Base-by-base conservation (phyloP, 1,284 basidiomycete species). In the Bondarzewia mesenterica region DNA sequence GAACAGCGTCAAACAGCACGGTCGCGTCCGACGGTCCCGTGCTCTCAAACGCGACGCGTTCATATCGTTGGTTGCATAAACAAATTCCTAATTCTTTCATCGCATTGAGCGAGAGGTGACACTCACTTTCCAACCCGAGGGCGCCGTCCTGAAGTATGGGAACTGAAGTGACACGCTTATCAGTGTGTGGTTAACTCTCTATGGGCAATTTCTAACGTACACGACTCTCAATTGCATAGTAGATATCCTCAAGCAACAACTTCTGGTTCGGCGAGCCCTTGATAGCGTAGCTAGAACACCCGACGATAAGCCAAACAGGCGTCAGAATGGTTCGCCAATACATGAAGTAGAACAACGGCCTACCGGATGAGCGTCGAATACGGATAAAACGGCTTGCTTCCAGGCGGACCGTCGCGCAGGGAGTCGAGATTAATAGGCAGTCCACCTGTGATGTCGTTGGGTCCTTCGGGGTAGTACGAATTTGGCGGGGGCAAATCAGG, bases 331-430 rank as follows among this genome's bases (percentile, higher is more conserved):
- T 16, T 7, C 36, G 14, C 27, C 38, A 7, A 41, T 20, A 16
- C 21, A 23, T 48, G 48, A 43, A 43, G 41, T 50, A 53, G 35
- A 49, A 35, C 32, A 7, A 45, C 49, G 47, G 15, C 80, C 51
- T 60, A 89, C 87, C 87, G 79, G 59, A 90, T 90, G 47, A 90
- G 77, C 29, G 87, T 90, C 5, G 87, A 89, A 61, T 90, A 90
- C 4, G 87, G 88, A 60, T 90, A 90, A 57, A 89, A 89, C 7
- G 86, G 86, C 64, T 89, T 89, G 63, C 80, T 88, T 42, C 86
- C 85, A 7, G 85, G 86, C 1, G 87, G 86, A 0, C 86, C 86
- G 60, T 89, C 86, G 50, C 87, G 73, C 47, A 89, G 68, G 3
- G 86, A 89, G 63, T 89, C 86, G 25, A 89, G 80, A 61, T 86